Conservation (phyloP, 176 grass and related monocot species). For the Oryza glaberrima region DNA sequence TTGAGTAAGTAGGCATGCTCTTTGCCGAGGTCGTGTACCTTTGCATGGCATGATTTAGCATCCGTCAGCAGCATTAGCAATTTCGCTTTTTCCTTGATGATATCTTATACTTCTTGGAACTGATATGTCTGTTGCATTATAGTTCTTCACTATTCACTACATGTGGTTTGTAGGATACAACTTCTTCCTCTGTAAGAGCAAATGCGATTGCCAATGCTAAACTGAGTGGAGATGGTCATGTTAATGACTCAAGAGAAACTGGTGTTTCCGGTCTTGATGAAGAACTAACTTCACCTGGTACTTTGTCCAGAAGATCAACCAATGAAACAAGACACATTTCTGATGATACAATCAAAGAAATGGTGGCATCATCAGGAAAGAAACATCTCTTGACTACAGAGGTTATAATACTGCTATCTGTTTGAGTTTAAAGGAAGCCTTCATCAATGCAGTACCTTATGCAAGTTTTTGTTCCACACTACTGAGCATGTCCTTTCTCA, state of each 20-base stretch:
- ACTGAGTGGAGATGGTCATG: slow-evolving; percentile 46
- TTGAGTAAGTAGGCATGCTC: background rate
- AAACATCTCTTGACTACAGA: slow-evolving; percentile 74
- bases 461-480: slow-evolving; percentile 2
- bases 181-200: slow-evolving; percentile 48
- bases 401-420: slow-evolving; percentile 45
- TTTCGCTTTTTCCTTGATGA: slow-evolving; percentile 32
- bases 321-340: slow-evolving; percentile 41
- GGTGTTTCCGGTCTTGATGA: slow-evolving; percentile 59
- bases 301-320: slow-evolving; percentile 29
- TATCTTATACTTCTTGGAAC: slow-evolving; percentile 12
- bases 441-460: slow-evolving; percentile 18
- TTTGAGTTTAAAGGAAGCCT: slow-evolving; percentile 26
- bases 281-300: slow-evolving; percentile 34
- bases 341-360: slow-evolving; percentile 60
- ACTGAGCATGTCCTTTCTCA: slow-evolving; percentile 29
- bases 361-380: slow-evolving; percentile 60
- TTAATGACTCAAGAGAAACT: slow-evolving; percentile 43
- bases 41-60: background rate
- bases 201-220: slow-evolving; percentile 56
- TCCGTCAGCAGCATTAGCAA: background rate
- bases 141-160: slow-evolving; percentile 34
- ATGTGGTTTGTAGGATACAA: slow-evolving; percentile 56
- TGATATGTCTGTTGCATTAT: slow-evolving; percentile 4
- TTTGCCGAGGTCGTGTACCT: background rate